Evolutionary conservation across 176 grass and related monocot species (phyloP), one percentile per base, ranked within the genome.

Genomic region (Ampelocalamus luodianensis): DNA sequence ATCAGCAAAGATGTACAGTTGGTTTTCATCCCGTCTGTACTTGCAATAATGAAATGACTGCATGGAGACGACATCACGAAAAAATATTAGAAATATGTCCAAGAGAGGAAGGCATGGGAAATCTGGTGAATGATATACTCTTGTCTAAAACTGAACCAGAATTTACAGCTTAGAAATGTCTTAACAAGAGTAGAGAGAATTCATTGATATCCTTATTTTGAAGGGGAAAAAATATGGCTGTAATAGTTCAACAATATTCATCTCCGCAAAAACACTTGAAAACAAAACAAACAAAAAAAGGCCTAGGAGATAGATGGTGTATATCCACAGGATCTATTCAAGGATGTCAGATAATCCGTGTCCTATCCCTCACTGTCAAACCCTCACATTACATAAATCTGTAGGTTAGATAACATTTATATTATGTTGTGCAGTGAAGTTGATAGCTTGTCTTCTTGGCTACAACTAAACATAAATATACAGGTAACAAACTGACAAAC

Each of bases 21-120:
- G 97, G 56, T 99, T 99, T 79, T 99, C 97, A 39, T 99, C 97
- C 78, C 93, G 83, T 65, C 97, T 94, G 73, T 96, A 99, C 88
- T 99, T 99, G 97, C 97, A 99, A 83, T 99, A 99, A 82, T 96
- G 97, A 76, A 99, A 99, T 13, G 93, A 94, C 97, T 99, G 84
- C 91, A 89, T 74, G 40, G 22, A 70, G 34, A 92, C 66, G 38
- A 81, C 29, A 86, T 32, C 67, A 90, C 10, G 55, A 76, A 66
- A 75, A 87, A 79, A 48, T 13, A 36, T 93, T 87, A 87, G 84
- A 80, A 81, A 84, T 46, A 56, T 26, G 14, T 72, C 18, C 27
- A 71, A 68, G 58, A 53, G 70, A 37, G 12, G 48, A 64, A 56
- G 17, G 48, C 14, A 27, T n/a, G 6, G 22, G 13, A 24, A 78